Percentiles rank a stretch among this genome's conserved stretches.
Conservation (phyloP, 2,329 filamentous ascomycete genomes). For the Trichoderma semiorbis region DNA sequence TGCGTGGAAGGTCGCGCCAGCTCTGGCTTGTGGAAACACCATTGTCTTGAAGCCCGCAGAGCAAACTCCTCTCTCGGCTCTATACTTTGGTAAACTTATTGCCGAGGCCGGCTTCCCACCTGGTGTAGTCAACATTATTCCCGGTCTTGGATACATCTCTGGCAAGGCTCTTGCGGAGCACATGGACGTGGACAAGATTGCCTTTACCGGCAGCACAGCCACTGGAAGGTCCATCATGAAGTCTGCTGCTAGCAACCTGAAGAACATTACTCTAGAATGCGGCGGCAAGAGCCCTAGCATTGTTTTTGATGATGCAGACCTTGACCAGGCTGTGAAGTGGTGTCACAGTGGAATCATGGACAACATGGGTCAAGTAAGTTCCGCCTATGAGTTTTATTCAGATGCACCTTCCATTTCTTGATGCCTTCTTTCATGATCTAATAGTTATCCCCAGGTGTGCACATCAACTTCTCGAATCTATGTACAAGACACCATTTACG, state of each 20-base stretch:
- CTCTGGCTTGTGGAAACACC: slow-evolving; percentile 64
- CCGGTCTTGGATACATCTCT: neutral
- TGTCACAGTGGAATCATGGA: slow-evolving; percentile 40
- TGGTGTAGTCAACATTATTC: slow-evolving; percentile 17
- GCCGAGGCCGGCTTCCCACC: slow-evolving; percentile 7
- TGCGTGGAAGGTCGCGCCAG: slow-evolving; percentile 72
- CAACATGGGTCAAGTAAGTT: slow-evolving; percentile 59
- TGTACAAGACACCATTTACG: slow-evolving; percentile 35
- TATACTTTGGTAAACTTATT: slow-evolving; percentile 9
- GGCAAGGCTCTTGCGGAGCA: slow-evolving; percentile 8
- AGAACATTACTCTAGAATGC: slow-evolving; percentile 73
- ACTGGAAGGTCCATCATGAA: slow-evolving; percentile 57
- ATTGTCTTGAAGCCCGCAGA: slow-evolving; percentile 68
- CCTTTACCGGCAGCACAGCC: slow-evolving; percentile 11
- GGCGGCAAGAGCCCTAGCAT: slow-evolving; percentile 53
- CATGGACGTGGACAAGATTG: slow-evolving; percentile 17
- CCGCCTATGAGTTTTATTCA: neutral
- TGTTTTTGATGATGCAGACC: slow-evolving; percentile 12
- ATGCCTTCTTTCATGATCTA: neutral
- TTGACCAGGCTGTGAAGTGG: slow-evolving; percentile 13
- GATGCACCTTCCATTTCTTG: neutral
- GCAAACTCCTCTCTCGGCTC: slow-evolving; percentile 48
- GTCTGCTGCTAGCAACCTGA: slow-evolving; percentile 70
- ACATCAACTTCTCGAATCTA: slow-evolving; percentile 32
- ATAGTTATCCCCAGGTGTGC: neutral